Base-by-base conservation (phyloP, 495 filamentous ascomycete species). In the Trichoderma erinaceum region DNA sequence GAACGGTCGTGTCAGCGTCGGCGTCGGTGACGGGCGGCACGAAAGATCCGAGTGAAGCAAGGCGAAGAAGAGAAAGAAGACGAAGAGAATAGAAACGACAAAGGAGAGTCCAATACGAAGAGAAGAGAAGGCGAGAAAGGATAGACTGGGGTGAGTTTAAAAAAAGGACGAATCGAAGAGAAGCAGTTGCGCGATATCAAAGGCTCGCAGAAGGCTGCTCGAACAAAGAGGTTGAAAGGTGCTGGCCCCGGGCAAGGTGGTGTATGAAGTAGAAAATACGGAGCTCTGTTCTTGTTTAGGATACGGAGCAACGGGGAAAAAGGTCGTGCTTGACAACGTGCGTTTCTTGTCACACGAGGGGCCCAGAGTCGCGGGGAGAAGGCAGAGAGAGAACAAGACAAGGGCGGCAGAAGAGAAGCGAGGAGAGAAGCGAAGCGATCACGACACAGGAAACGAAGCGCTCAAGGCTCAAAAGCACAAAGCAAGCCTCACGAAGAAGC, bases 101-200 rank as follows among this genome's bases (percentile, higher is more conserved):
- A 32, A 61, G 27, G 56, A 61, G 56, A 61, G 50, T 38, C 35
- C 4, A 56, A 61, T 4, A 18, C 56, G 13, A 61, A 32, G 25
- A 61, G 23, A 61, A 27, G 56, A 61, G 23, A 61, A 27, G 23
- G 56, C 23, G 56, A 11, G 15, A 61, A 61, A 61, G 56, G 56
- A 61, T 21, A n/a, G 56, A 61, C 56, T 61, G 56, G 23, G 56
- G 56, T 61, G 56, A 61, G 56, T 61, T 61, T 48, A 11, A 29
- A 29, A 29, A 29, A 61, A 61, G 56, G 12, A 25, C 56, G 27
- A 61, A 32, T 32, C 25, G 27, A 61, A 61, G 56, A 61, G 56
- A 61, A 16, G 56, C 56, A 61, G 56, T 11, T 11, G 56, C 56
- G 56, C 56, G 56, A 32, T 61, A 18, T 61, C 56, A 61, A 32